Base-by-base conservation (phyloP, 2,329 filamentous ascomycete species). In the Chaetomium strumarium region DNA sequence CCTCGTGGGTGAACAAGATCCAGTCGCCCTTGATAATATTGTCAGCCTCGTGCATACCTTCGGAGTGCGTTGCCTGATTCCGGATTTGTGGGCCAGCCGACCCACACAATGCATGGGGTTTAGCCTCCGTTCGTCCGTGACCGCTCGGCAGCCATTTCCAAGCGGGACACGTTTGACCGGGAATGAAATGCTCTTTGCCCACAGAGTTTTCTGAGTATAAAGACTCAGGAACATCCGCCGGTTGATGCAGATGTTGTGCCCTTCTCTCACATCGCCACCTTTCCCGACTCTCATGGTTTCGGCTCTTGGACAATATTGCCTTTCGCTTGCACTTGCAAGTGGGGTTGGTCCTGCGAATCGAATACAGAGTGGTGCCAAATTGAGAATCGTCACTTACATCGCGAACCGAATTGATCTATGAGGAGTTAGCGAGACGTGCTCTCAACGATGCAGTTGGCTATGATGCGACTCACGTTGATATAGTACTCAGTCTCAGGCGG, bases 1-100 rank as follows among this genome's bases (percentile, higher is more conserved):
- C 93, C 77, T 99, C 93, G 77, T 99, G 90, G 67, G 92, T 96
- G 81, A 99, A 99, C 68, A 99, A 89, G 70, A 99, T 96, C 90
- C 91, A 97, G 75, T 99, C 93, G 69, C 93, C 93, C 93, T 24
- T 97, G 70, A 48, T 30, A 42, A 24, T 12, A 46, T 55, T 51
- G 59, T 58, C 17, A 56, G 56, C 46, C 24, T 24, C 49, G 46
- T 36, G 33, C 39, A n/a, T 50, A 24, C 31, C 40, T 41, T 46
- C 39, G 16, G 45, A 16, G 19, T 39, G 43, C 37, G 45, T 39
- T 55, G 50, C 40, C 20, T 37, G 42, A 33, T 55, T 37, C 17
- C 36, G 30, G 17, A 44, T 17, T 10, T 34, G 50, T 52, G 49
- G 55, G 52, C 50, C 41, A 38, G 29, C 36, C 42, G 52, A 40